Conservation (phyloP, 176 grass and related monocot species). For the Musa beccarii region DNA sequence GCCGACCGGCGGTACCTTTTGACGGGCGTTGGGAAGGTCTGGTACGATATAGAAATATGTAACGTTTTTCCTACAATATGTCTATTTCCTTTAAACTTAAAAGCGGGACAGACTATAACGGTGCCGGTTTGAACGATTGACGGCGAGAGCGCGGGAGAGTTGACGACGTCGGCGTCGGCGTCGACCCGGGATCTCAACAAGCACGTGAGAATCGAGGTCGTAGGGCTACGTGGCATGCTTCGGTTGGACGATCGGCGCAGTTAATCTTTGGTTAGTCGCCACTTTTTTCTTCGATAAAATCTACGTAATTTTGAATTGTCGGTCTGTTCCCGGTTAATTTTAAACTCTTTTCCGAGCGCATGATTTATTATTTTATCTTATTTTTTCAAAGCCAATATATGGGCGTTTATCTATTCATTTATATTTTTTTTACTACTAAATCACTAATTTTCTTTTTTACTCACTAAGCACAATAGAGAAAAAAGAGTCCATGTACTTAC, state of each 20-base stretch:
- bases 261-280: background rate
- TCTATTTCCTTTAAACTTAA: too few species aligned
- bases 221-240: background rate
- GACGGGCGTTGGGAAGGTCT: background rate
- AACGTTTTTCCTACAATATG: background rate
- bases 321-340: too few species aligned
- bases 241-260: background rate
- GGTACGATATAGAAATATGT: background rate
- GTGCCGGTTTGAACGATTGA: background rate
- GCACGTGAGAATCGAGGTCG: background rate
- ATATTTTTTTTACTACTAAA: too few species aligned
- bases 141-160: background rate
- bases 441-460: too few species aligned
- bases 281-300: background rate
- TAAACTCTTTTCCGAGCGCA: too few species aligned
- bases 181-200: background rate
- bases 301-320: too few species aligned
- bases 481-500: too few species aligned
- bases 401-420: too few species aligned
- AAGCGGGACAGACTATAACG: too few species aligned
- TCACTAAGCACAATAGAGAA: too few species aligned
- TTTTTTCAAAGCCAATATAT: too few species aligned
- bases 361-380: too few species aligned
- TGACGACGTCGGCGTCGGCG: background rate
- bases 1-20: constrained; percentile 2